Base-by-base conservation (phyloP, 2,329 filamentous ascomycete genomes). In the Colletotrichum costaricense region DNA sequence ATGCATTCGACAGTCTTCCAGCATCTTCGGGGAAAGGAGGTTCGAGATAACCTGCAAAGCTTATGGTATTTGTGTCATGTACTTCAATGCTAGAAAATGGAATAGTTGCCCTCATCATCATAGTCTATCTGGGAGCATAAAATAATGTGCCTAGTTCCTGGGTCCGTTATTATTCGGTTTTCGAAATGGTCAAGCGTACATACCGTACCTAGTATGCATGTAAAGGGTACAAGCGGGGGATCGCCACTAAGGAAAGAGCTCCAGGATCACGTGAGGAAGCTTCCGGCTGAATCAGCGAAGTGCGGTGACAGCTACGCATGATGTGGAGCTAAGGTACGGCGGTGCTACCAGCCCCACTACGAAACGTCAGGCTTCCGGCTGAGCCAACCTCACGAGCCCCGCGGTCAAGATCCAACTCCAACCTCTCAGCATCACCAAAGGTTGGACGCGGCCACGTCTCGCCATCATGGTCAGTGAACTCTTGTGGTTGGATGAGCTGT, bases 351-450 rank as follows among this genome's bases (percentile, higher is more conserved):
- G 76, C 80, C 81, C 81, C 81, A 78, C 76, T 74, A 69, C 66
- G 74, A 79, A 78, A 82, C 80, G 79, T 82, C 81, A 81, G 76
- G 76, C 75, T 73, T 75, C 77, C 76, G 80, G 77, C 78, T 79
- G 73, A 76, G 76, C 77, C 73, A 74, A 69, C 68, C 69, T 74
- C 73, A 60, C 70, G 67, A 73, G 74, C 75, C 71, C 69, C 73
- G 68, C 74, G 70, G 67, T 55, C 70, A 73, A 70, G 35, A 66
- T 66, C 35, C 69, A 73, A 63, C 73, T 71, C 63, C 62, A 65
- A 64, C 72, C 42, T 56, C 60, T 69, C 33, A 54, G 24, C 55
- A 69, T 64, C 38, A 38, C 63, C 66, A 64, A 71, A 60, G 67
- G 63, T 71, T 71, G 71, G 74, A 71, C 72, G 69, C 63, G 68